Conservation (phyloP, 345 rosid species). For the Hibiscus mutabilis region DNA sequence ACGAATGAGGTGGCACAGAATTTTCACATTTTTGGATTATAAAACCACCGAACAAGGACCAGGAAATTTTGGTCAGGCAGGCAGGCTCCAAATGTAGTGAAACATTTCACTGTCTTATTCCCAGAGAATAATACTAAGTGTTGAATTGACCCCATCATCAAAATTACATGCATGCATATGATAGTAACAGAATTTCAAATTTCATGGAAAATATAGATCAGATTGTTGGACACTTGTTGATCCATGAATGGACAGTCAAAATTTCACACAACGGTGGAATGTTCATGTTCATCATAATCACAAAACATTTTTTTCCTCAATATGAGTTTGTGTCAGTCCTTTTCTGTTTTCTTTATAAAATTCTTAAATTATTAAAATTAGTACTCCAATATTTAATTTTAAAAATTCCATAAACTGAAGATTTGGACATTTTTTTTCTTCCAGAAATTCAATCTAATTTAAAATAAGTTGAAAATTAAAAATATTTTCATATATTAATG, state of each 20-base stretch:
- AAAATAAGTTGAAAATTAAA: too few species aligned
- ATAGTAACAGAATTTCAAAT: neutral
- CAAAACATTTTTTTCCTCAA: neutral
- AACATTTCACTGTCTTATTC: constrained; percentile 1
- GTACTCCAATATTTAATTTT: too few species aligned
- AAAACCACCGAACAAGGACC: constrained; percentile 3
- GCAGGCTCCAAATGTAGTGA: neutral
- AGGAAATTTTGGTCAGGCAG: neutral
- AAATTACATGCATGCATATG: neutral
- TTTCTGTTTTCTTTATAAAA: neutral
- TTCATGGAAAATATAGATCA: neutral
- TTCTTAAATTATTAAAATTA: neutral
- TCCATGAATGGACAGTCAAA: constrained; percentile 5
- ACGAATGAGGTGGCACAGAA: constrained; percentile 7
- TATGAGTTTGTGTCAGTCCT: neutral
- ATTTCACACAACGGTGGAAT: neutral
- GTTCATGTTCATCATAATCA: neutral
- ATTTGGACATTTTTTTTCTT: too few species aligned
- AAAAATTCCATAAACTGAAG: too few species aligned
- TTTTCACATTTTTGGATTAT: constrained; percentile 10
- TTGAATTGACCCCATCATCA: constrained; percentile 2
- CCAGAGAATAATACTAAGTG: neutral
- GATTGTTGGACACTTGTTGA: constrained; percentile 13
- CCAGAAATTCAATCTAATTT: too few species aligned
- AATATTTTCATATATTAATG: too few species aligned